Evolutionary conservation across 306 rosid species (phyloP).

Genomic region (Prinsepia uniflora): DNA sequence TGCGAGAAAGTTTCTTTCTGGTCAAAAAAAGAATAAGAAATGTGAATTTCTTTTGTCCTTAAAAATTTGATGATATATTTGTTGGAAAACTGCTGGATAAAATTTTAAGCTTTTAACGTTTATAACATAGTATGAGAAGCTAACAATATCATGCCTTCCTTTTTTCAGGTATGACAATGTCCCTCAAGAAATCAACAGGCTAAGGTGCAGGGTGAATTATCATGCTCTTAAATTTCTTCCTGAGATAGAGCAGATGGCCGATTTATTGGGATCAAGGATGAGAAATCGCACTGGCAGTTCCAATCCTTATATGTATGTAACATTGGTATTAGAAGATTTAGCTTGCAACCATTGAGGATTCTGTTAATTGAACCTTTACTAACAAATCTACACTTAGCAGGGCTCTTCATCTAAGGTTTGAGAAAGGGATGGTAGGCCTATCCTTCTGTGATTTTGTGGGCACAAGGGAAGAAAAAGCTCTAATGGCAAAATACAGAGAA

Average conservation of each 20-base stretch:
- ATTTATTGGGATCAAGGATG: conserved; percentile 89
- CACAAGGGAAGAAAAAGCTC: conserved; percentile 90
- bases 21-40: background rate
- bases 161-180: conserved; percentile 92
- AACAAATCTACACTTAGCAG: conserved; percentile 46
- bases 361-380: conserved; percentile 25
- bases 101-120: background rate
- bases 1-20: background rate
- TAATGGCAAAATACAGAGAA: conserved; percentile 88
- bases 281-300: conserved; percentile 91
- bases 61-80: background rate
- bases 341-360: conserved; percentile 19
- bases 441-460: conserved; percentile 99
- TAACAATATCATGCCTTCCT: conserved; percentile 11
- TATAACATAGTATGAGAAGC: background rate
- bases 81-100: background rate
- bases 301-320: conserved; percentile 86
- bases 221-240: conserved; percentile 99
- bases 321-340: conserved; percentile 18
- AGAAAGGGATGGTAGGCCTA: conserved; percentile 98
- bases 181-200: conserved; percentile 89
- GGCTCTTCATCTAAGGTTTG: conserved; percentile 99
- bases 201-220: conserved; percentile 98
- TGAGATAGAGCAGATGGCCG: conserved; percentile 94
- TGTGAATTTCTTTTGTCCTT: background rate